These are phyloP conservation scores for Carex littledalei DNA, from an alignment of 176 grass and related monocot species.

Conservation along the genomic window DNA sequence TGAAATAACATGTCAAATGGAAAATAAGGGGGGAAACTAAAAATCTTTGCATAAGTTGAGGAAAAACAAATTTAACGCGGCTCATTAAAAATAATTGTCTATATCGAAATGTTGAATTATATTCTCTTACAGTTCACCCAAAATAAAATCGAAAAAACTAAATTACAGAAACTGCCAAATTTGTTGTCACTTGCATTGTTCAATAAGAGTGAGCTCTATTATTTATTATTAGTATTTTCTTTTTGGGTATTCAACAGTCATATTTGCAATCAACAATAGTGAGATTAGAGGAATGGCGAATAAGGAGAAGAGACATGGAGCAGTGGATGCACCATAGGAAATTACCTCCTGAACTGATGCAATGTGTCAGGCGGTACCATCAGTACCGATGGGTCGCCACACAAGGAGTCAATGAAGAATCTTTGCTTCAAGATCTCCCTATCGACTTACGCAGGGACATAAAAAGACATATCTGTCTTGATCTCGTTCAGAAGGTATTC, in stretches of 20 bases:
- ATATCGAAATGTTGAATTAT: not conserved
- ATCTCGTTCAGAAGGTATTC: slow-evolving; percentile 64
- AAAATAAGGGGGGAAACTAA: not conserved
- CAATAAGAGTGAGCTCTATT: not conserved
- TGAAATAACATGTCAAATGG: not conserved
- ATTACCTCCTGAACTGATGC: slow-evolving; percentile 66
- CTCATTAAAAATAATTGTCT: not conserved
- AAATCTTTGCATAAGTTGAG: not conserved
- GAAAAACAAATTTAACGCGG: not conserved
- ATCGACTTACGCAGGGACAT: slow-evolving; percentile 83
- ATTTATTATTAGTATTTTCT: not conserved
- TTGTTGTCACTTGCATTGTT: not conserved
- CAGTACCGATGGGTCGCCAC: slow-evolving; percentile 87
- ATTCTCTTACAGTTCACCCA: not conserved
- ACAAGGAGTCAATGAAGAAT: slow-evolving; percentile 79
- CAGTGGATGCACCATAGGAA: slow-evolving; percentile 96
- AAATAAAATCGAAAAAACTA: not conserved
- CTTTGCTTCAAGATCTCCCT: slow-evolving; percentile 62
- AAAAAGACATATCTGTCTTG: slow-evolving; percentile 87
- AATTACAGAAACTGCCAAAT: not conserved
- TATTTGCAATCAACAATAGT: slow-evolving; percentile 85
- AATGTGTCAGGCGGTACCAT: slow-evolving; percentile 71
- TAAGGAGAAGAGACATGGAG: slow-evolving; percentile 82
- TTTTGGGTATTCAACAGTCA: slow-evolving; percentile 36
- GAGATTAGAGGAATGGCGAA: slow-evolving; percentile 85